These are phyloP conservation scores for Rhizopogon vinicolor DNA, from an alignment of 768 basidiomycete species.

Conservation along the genomic window DNA sequence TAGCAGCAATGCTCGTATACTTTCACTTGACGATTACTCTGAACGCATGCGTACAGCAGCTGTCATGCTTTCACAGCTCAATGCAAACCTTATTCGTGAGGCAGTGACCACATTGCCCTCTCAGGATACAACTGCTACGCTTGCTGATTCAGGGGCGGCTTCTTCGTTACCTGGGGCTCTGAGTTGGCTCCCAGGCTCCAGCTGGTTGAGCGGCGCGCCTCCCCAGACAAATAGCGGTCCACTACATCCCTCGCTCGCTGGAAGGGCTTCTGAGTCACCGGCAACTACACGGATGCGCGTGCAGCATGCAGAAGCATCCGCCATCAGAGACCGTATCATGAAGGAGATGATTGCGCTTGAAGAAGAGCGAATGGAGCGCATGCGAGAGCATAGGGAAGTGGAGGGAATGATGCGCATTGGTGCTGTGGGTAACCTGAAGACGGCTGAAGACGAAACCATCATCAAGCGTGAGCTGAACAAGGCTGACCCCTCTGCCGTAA, in stretches of 20 bases:
- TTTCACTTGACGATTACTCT: conserved; percentile 96
- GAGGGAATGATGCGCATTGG: conserved; percentile 62
- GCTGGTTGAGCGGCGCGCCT: conserved; percentile 36
- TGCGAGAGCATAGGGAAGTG: conserved; percentile 67
- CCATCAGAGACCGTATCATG: conserved; percentile 95
- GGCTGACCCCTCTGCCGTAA: conserved; percentile 91
- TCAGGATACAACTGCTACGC: conserved; percentile 4
- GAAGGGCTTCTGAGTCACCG: conserved; percentile 23
- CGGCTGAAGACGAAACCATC: conserved; percentile 88
- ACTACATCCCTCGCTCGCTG: conserved; percentile 27
- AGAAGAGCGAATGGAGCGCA: conserved; percentile 93
- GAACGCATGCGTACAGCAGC: conserved; percentile 98
- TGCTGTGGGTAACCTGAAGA: conserved; percentile 51
- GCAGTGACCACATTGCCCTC: conserved; percentile 26
- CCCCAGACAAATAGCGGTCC: conserved; percentile 19
- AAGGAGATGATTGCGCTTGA: conserved; percentile 96
- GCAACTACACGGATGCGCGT: conserved; percentile 59
- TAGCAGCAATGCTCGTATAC: conserved; percentile 6
- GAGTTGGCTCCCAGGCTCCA: conserved; percentile 53
- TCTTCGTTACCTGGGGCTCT: conserved; percentile 27
- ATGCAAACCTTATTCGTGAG: conserved; percentile 69
- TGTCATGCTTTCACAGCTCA: conserved; percentile 96
- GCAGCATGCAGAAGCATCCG: conserved; percentile 77
- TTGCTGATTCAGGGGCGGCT: conserved; percentile 8
- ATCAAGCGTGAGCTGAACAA: conserved; percentile 92